Evolutionary conservation across 495 filamentous ascomycete genomes (phyloP), one percentile per base, ranked within the genome.

Genomic region (Staphylotrichum longicolle): DNA sequence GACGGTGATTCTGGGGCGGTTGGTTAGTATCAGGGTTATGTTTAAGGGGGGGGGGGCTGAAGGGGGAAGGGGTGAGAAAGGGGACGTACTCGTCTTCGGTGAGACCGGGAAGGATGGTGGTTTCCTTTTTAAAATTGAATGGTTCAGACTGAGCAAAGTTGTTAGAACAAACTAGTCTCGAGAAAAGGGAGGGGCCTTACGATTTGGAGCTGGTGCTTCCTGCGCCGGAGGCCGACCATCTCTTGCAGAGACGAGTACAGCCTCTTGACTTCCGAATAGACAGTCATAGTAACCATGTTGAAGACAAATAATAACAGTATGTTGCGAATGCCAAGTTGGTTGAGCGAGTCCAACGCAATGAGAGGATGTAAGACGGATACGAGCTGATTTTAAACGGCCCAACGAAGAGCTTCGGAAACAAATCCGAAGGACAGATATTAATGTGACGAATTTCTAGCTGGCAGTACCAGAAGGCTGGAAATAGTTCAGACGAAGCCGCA

Each of bases 91-190:
- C 75, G 57, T 78, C 72, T 51, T 77, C 68, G 20, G 72, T 73
- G 10, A 80, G 55, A 42, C 77, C 77, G 12, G 77, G 77, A 0
- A 79, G 58, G 3, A 61, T 66, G 45, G 70, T 54, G 30, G 69
- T 51, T 63, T 76, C 72, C 30, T 72, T 72, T 65, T 76, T 75
- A 68, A 81, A 79, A 63, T 77, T 66, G 71, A 78, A 81, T 5
- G 78, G 77, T 5, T 70, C 70, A 9, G 78, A 80, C 77, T 52
- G 41, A n/a, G n/a, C 15, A 34, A 42, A 20, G n/a, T 14, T 35
- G 64, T 72, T 72, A 72, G 64, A n/a, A 42, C 12, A 47, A 35
- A 10, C 39, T 49, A 4, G 27, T 34, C n/a, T 30, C 12, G 30
- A n/a, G 30, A 49, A 27, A 45, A 4, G 5, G 27, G 9, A 5